phyloP scores from a whole-genome alignment of 208 protist genomes.

The Blechomonas ayalai region DNA sequence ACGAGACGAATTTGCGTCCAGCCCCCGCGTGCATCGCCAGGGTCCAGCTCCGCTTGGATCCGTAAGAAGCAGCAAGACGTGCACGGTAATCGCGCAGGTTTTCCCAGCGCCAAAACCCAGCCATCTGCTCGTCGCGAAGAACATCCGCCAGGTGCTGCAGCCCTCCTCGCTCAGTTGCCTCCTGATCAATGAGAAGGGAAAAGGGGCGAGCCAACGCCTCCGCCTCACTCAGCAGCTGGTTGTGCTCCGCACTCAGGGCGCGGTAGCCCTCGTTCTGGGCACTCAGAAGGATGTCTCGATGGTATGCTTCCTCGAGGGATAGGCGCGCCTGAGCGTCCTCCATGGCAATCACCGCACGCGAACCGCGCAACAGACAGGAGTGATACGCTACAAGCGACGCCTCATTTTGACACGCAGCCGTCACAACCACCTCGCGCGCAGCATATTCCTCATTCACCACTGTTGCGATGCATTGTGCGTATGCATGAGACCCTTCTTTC shows the following conservation, averaged over 20 bases:
- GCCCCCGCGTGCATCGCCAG: slow-evolving; percentile 3
- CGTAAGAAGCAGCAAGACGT: slow-evolving; percentile 3
- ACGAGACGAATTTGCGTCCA: slow-evolving; percentile 12
- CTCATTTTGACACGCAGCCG: too few species aligned
- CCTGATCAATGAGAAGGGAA: slow-evolving; percentile 7
- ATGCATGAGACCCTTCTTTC: too few species aligned
- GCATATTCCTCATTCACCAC: too few species aligned
- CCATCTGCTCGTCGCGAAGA: slow-evolving; percentile 1
- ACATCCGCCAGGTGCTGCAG: slow-evolving; percentile 1
- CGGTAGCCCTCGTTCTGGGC: too few species aligned
- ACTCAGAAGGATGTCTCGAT: neutral
- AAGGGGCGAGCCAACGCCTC: too few species aligned
- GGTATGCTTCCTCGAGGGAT: neutral
- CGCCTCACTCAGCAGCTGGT: neutral
- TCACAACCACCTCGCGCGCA: too few species aligned
- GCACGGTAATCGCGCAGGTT: slow-evolving; percentile 7
- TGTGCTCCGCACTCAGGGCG: neutral
- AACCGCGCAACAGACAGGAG: too few species aligned
- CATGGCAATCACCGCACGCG: too few species aligned
- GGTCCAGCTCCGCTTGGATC: slow-evolving; percentile 4
- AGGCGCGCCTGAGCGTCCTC: too few species aligned
- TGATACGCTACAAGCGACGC: too few species aligned
- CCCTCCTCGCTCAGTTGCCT: slow-evolving; percentile 6
- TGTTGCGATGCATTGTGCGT: too few species aligned
- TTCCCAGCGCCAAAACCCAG: slow-evolving; percentile 9